phyloP scores from a whole-genome alignment of 805 yeast genomes.

The Starmerella floris region DNA sequence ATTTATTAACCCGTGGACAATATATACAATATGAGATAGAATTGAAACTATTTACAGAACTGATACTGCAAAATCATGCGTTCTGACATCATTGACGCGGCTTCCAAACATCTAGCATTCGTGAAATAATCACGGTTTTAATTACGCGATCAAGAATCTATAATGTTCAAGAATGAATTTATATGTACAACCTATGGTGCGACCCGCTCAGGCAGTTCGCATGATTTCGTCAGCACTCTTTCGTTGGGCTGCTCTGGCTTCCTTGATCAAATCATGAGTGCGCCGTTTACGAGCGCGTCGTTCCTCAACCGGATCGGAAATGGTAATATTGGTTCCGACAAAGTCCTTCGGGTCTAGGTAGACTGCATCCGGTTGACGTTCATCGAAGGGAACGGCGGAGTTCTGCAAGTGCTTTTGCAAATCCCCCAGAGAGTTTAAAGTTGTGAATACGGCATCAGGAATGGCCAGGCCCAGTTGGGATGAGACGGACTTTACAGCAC shows the following conservation, averaged over 20 bases:
- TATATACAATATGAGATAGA: no score
- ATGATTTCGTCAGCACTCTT: conserved; percentile 20
- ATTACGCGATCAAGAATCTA: no score
- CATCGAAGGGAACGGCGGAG: conserved; percentile 38
- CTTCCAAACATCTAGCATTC: no score
- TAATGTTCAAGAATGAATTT: no score
- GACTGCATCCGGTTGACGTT: conserved; percentile 64
- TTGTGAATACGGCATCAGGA: conserved; percentile 39
- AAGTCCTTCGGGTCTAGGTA: conserved; percentile 45
- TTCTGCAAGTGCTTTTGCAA: conserved; percentile 31
- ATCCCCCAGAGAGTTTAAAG: conserved; percentile 30
- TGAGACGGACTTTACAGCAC: conserved; percentile 37
- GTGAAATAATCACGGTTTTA: no score
- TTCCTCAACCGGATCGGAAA: conserved; percentile 39
- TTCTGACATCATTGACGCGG: no score
- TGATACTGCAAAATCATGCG: no score
- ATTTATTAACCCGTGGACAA: background rate
- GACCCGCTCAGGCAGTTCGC: no score
- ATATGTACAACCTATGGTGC: no score
- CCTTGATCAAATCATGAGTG: conserved; percentile 35
- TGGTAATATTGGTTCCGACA: conserved; percentile 37
- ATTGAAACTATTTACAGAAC: no score
- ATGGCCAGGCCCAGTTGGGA: conserved; percentile 38
- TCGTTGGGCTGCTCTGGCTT: conserved; percentile 32
- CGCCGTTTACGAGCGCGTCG: conserved; percentile 35